These are phyloP conservation scores for Bacidia gigantensis DNA, from an alignment of 495 filamentous ascomycete species.

Conservation along the genomic window DNA sequence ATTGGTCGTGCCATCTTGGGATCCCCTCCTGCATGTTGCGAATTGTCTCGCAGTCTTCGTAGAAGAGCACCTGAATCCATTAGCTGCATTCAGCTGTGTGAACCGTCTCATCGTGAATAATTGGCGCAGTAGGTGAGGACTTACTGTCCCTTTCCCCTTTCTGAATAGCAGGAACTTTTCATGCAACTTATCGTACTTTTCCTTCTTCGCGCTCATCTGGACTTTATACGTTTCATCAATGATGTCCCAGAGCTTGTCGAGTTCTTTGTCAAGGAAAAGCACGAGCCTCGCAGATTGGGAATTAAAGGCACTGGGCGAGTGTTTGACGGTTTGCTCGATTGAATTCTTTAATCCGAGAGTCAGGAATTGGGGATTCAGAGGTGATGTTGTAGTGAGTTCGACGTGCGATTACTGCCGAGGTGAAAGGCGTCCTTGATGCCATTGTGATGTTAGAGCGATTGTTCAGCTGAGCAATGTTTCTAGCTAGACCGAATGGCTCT, in stretches of 20 bases:
- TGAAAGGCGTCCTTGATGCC: no score
- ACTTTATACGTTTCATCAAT: constrained; percentile 27
- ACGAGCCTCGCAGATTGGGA: constrained; percentile 39
- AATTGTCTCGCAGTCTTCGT: constrained; percentile 33
- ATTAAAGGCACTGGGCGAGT: constrained; percentile 41
- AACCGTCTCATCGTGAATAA: neutral
- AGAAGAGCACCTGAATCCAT: constrained; percentile 40
- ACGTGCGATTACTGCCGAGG: constrained; percentile 29
- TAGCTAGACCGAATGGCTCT: no score
- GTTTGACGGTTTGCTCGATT: constrained; percentile 32
- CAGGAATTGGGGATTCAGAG: constrained; percentile 31
- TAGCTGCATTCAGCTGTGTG: no score
- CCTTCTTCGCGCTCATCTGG: constrained; percentile 28
- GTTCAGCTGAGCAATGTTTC: no score
- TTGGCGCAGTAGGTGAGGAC: constrained; percentile 7
- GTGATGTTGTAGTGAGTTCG: constrained; percentile 38
- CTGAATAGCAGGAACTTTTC: constrained; percentile 32
- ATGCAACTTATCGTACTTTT: constrained; percentile 33
- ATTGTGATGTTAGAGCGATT: no score
- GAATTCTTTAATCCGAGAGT: constrained; percentile 37
- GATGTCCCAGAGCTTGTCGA: constrained; percentile 39
- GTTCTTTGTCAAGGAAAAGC: constrained; percentile 34
- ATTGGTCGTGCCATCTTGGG: constrained; percentile 30
- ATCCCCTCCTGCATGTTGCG: constrained; percentile 14
- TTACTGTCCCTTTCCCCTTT: constrained; percentile 36